phyloP scores from a whole-genome alignment of 176 grass and related monocot genomes.

The Lolium multiflorum region DNA sequence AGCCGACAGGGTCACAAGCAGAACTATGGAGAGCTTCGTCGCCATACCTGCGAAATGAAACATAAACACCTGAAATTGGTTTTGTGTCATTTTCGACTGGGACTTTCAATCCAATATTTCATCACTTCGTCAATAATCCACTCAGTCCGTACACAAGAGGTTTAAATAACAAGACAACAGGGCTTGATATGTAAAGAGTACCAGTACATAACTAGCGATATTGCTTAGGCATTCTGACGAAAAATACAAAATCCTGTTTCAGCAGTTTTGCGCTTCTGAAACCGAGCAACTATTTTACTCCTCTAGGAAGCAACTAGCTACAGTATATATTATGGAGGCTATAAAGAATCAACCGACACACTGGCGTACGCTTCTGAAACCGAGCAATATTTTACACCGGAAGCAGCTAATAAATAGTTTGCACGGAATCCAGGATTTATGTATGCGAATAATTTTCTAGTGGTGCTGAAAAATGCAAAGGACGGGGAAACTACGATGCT shows the following conservation, averaged over 20 bases:
- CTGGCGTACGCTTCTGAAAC: no score
- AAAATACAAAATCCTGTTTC: background rate
- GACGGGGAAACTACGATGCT: background rate
- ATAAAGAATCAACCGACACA: no score
- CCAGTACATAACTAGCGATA: background rate
- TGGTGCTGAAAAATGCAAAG: background rate
- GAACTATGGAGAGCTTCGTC: constrained; percentile 44
- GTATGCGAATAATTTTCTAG: background rate
- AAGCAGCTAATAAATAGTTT: background rate
- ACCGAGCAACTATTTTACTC: background rate
- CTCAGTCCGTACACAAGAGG: background rate
- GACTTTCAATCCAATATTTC: background rate
- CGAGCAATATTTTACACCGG: no score
- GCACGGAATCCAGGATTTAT: background rate
- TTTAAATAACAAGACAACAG: background rate
- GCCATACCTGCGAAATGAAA: constrained; percentile 42
- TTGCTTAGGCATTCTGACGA: background rate
- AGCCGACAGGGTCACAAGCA: constrained; percentile 43
- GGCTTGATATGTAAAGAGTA: background rate
- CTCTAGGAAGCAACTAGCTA: background rate
- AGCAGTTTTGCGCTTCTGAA: background rate
- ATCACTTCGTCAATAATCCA: background rate
- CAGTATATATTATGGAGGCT: no score
- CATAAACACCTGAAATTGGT: constrained; percentile 6
- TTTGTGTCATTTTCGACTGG: background rate